Base-by-base conservation (phyloP, 176 grass and related monocot genomes). In the Triticum dicoccoides region DNA sequence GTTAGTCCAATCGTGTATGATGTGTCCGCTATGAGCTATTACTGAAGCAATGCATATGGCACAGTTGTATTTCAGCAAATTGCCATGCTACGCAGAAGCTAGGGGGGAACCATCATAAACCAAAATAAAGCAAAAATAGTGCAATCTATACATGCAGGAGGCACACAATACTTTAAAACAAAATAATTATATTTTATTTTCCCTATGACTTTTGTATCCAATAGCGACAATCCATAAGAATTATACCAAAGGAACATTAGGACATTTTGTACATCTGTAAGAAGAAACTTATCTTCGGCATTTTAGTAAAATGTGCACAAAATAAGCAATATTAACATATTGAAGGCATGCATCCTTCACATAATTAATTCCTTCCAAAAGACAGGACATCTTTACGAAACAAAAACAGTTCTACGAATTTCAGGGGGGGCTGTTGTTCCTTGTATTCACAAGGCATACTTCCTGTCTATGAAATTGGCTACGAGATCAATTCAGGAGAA, bases 371-470 rank as follows among this genome's bases (percentile, higher is more conserved):
- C 1, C 49, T 52, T 54, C 15, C 15, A 54, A 18, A 54, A 54
- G 51, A 54, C 51, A 54, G 51, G 51, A 18, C 34, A 70, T 4
- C 9, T 71, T 21, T 72, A 42, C 2, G 21, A 13, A 72, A 72
- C 51, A 72, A 42, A 15, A 72, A 72, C 10, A 73, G 38, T 13
- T 44, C 4, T 44, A 45, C 23, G 38, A 71, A 11, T 44, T 45
- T 73, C 6, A 11, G 69, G 69, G 35, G 35, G 35, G 35, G 21
- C 35, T 71, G 38, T 14, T 20, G 13, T 80, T 15, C 54, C 76
- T 61, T 80, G 37, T 80, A 37, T 69, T 69, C 47, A 83, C 67
- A 82, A 35, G 30, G 32, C 47, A 83, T 72, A 72, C 66, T 71
- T 58, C 69, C 32, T 83, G 64, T 71, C 66, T 58, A 44, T 44